Evolutionary conservation across 352 stramenopile genomes (phyloP), one percentile per base, ranked within the genome.

Genomic region (Globisporangium takayamanum): DNA sequence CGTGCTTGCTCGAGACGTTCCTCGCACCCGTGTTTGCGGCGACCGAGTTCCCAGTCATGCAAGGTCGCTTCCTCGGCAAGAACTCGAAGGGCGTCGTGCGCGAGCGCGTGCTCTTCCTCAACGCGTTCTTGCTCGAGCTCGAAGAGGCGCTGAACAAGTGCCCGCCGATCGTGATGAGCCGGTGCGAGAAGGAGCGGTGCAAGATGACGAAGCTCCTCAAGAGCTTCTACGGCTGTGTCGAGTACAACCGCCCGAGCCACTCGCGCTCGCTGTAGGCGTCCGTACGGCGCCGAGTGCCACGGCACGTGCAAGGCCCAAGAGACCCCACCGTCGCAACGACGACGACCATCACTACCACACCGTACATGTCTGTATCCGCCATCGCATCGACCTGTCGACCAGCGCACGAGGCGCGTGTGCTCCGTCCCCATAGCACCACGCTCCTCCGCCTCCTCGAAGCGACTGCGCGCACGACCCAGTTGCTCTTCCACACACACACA

Each of bases 131-230:
- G 62, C 57, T 83, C 30, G 68, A 84, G 57, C 73, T 93, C 26
- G 74, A 93, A 57, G 81, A 91, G 53, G 79, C 84, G 49, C 66
- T 93, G 7, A 70, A 68, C 74, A 90, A 93, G 69, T 90, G 79
- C 53, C 84, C 84, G 42, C 78, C 81, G 18, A 56, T 89, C 51
- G 78, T 91, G 33, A 69, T 91, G 67, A 66, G 76, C 26, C 78
- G 81, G 30, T 93, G 84, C 56, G 84, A 93, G 67, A 80, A 82
- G 52, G 69, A 93, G 62, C 78, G 78, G 54, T 93, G 83, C 76
- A 90, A 90, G 63, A 77, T 93, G 53, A 81, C 72, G 58, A 91
- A 89, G 60, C 73, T 93, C 49, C 76, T 93, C 68, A 93, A 93
- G 70, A 93, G 83, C 68, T 93, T 93, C 61, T 88, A 88, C 60